phyloP scores from a whole-genome alignment of 305 asterid species.

The Solanum hybrid region DNA sequence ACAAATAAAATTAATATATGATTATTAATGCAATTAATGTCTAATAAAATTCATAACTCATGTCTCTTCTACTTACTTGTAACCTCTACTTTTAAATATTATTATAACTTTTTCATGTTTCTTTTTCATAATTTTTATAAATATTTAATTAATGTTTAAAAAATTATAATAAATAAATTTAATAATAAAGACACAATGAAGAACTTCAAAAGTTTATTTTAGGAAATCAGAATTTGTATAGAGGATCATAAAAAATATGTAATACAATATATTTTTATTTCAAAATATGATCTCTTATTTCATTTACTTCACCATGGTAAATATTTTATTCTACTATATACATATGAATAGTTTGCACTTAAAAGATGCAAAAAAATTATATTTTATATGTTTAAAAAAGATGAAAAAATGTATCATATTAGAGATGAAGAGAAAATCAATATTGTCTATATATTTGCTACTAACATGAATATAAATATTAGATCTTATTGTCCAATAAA shows the following conservation, averaged over 20 bases:
- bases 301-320: not conserved
- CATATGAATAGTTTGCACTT: not conserved
- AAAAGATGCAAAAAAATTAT: no score
- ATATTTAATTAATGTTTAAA: no score
- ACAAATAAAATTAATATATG: not conserved
- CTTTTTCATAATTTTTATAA: not conserved
- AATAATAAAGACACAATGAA: not conserved
- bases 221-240: not conserved
- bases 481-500: not conserved
- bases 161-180: no score
- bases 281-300: not conserved
- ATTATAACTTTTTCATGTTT: not conserved
- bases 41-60: not conserved
- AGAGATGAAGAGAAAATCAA: not conserved
- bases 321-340: not conserved
- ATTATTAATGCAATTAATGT: not conserved
- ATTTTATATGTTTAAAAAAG: no score
- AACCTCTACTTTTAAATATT: not conserved
- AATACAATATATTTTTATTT: not conserved
- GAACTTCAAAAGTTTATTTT: not conserved
- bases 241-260: not conserved
- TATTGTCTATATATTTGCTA: not conserved
- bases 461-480: not conserved
- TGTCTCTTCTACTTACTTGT: not conserved
- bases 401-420: not conserved